Evolutionary conservation across 2,329 filamentous ascomycete species (phyloP), one percentile per base, ranked within the genome.

Genomic region (Rhynchosporium agropyri): DNA sequence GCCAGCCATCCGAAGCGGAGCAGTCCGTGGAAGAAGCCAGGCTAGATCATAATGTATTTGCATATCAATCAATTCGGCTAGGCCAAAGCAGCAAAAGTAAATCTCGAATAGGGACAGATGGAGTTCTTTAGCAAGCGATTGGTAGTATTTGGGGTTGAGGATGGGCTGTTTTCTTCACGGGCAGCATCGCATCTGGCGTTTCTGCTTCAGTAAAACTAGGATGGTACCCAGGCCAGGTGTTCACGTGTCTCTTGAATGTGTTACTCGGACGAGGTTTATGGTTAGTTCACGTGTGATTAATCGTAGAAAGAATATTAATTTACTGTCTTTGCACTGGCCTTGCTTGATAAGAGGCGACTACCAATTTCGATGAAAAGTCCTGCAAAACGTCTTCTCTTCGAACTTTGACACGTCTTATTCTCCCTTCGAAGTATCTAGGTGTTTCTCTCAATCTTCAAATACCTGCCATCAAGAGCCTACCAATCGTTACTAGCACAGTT

Each of bases 121-220:
- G 43, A 38, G 13, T 36, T n/a, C 36, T n/a, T 45, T 56, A 53
- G 42, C 28, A 40, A 58, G 59, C 45, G 60, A 58, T 42, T 49
- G 49, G 40, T 26, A 29, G 46, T 1, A 20, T 31, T 66, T 64
- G 45, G 60, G 57, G 54, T 58, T 40, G 60, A 65, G 46, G 46
- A 43, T 42, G 26, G 29, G 54, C 40, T 38, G 60, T 54, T 58
- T 61, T 29, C 29, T 51, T 58, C 53, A 60, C 56, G 56, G 57
- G 61, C 55, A 65, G 66, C 68, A 71, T 70, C 67, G 69, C 68
- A 71, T 67, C 66, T 68, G 69, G 69, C 66, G 69, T 70, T 71
- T 66, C 57, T 57, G 51, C 51, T 54, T 54, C 51, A 45, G 40
- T 20, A 49, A 60, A 60, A 58, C 49, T 29, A 58, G 58, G 50